These are phyloP conservation scores for Ogataea trehalophila DNA, from an alignment of 805 yeast genomes.

Conservation along the genomic window DNA sequence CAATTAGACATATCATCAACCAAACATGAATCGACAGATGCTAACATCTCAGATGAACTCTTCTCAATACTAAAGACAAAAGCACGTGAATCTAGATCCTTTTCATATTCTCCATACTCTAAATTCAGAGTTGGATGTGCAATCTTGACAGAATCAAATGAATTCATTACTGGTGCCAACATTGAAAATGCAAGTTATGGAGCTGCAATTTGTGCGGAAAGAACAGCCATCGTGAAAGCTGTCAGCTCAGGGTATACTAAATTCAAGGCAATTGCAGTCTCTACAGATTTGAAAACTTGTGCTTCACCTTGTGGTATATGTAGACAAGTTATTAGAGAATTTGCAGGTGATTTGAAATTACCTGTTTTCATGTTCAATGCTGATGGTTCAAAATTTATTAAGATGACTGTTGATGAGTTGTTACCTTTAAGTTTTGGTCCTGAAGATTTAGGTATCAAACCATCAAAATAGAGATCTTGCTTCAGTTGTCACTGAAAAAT, in stretches of 20 bases:
- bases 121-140: conserved; percentile 83
- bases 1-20: neutral
- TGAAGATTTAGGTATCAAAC: conserved; percentile 38
- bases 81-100: conserved; percentile 21
- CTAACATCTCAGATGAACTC: conserved; percentile 7
- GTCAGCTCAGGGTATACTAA: conserved; percentile 36
- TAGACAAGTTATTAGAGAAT: conserved; percentile 84
- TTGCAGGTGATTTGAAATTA: conserved; percentile 40
- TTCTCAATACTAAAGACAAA: conserved; percentile 11
- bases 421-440: conserved; percentile 89
- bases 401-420: conserved; percentile 53
- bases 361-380: conserved; percentile 67
- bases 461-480: neutral
- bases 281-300: conserved; percentile 53
- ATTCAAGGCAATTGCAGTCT: conserved; percentile 61
- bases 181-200: conserved; percentile 91
- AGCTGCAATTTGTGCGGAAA: conserved; percentile 72
- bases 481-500: no score
- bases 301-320: conserved; percentile 94
- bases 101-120: conserved; percentile 68
- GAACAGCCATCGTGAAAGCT: conserved; percentile 58
- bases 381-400: conserved; percentile 42
- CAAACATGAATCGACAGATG: neutral
- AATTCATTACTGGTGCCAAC: conserved; percentile 68
- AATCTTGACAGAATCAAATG: conserved; percentile 47